Evolutionary conservation across 1,284 basidiomycete genomes (phyloP).

Genomic region (Clitocybe nebularis): DNA sequence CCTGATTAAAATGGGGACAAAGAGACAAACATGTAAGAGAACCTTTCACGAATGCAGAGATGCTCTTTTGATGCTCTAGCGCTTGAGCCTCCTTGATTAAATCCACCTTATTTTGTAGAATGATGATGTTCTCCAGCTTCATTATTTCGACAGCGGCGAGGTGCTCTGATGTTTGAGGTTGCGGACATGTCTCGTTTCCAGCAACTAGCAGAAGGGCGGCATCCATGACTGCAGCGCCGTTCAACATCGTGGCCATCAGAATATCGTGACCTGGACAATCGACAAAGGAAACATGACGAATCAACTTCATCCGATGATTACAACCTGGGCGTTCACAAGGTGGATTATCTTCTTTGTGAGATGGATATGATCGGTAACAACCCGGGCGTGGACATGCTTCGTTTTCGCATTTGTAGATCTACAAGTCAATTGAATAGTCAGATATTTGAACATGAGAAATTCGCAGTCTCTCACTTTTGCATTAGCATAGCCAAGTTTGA

Average conservation of each 20-base stretch:
- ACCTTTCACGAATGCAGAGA: constrained; percentile 91
- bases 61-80: constrained; percentile 91
- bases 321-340: constrained; percentile 93
- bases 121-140: constrained; percentile 98
- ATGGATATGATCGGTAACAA: constrained; percentile 92
- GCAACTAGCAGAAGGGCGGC: constrained; percentile 94
- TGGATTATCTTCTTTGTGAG: constrained; percentile 91
- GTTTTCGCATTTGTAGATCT: constrained; percentile 99
- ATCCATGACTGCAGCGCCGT: constrained; percentile 99
- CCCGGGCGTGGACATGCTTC: constrained; percentile 89
- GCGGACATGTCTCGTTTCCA: constrained; percentile 97
- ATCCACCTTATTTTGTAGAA: constrained; percentile 97
- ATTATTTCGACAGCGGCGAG: constrained; percentile 98
- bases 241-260: constrained; percentile 99
- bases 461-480: constrained; percentile 73
- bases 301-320: constrained; percentile 84
- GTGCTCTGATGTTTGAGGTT: constrained; percentile 98
- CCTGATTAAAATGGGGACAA: not conserved
- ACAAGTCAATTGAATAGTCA: constrained; percentile 18
- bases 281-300: constrained; percentile 96
- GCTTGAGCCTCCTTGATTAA: constrained; percentile 91
- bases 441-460: constrained; percentile 1
- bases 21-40: constrained; percentile 9
- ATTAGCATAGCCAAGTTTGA: constrained; percentile 98
- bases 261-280: constrained; percentile 95